Evolutionary conservation across 306 rosid species (phyloP).

Genomic region (Senna tora): DNA sequence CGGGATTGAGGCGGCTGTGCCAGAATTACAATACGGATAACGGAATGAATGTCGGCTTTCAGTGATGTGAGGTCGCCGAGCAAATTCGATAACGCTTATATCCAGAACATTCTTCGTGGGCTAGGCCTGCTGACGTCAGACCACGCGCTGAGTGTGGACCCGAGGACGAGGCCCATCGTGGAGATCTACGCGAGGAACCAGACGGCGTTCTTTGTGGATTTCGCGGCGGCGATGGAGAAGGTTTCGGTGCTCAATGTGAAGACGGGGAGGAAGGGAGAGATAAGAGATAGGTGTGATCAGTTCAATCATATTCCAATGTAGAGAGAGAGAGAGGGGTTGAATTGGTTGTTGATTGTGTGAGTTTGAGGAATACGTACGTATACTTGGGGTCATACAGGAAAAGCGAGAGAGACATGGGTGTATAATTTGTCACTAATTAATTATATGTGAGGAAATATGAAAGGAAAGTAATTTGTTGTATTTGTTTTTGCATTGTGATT

Average conservation of each 20-base stretch:
- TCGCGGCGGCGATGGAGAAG: conserved; percentile 43
- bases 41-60: conserved; percentile 45
- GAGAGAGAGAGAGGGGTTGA: too few relatives aligned
- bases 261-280: conserved; percentile 45
- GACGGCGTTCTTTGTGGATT: conserved; percentile 47
- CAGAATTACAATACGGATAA: conserved; percentile 37
- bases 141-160: conserved; percentile 21
- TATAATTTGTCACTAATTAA: too few relatives aligned
- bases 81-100: conserved; percentile 55
- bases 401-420: too few relatives aligned
- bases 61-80: conserved; percentile 55
- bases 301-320: conserved; percentile 34
- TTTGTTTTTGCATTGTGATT: too few relatives aligned
- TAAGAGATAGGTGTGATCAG: conserved; percentile 49
- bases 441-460: too few relatives aligned
- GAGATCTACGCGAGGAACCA: conserved; percentile 44
- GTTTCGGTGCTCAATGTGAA: conserved; percentile 35
- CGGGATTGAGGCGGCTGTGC: conserved; percentile 49
- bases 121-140: conserved; percentile 50
- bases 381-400: too few relatives aligned
- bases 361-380: too few relatives aligned
- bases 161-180: conserved; percentile 49
- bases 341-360: too few relatives aligned
- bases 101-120: conserved; percentile 40
- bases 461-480: too few relatives aligned